Percentiles rank a stretch among this genome's conserved stretches.
Evolutionary conservation across 345 rosid genomes (phyloP).

Genomic region (Eucalyptus marginata): DNA sequence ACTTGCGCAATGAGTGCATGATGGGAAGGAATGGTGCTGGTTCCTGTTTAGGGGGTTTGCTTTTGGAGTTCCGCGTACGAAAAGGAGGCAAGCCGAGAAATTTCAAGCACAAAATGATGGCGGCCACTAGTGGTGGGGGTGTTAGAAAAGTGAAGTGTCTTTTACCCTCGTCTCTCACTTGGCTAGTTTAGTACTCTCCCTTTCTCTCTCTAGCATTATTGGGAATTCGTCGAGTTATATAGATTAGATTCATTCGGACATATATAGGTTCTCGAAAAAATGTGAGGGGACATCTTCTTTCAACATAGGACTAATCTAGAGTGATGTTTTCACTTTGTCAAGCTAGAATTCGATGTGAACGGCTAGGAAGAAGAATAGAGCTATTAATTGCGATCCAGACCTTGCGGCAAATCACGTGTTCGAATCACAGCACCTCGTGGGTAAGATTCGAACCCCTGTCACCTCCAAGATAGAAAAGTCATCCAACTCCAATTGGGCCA

Average conservation of each 20-base stretch:
- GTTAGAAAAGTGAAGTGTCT: slow-evolving; percentile 18
- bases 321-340: background rate
- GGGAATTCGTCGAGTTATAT: background rate
- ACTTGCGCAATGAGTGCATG: background rate
- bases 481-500: background rate
- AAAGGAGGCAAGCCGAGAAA: background rate
- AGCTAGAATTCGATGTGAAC: background rate
- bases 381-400: background rate
- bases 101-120: slow-evolving; percentile 59
- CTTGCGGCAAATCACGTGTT: background rate
- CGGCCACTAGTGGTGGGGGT: slow-evolving; percentile 47
- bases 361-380: background rate
- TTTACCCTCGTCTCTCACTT: background rate
- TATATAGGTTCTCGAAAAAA: background rate
- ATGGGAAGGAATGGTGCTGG: slow-evolving; percentile 8
- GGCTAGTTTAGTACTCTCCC: background rate
- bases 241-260: background rate
- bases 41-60: background rate
- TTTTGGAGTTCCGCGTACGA: background rate
- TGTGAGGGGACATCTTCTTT: background rate
- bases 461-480: background rate
- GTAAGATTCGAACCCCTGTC: background rate
- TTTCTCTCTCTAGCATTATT: background rate
- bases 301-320: background rate
- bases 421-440: background rate